These are phyloP conservation scores for Limonomyces culmigenus DNA, from an alignment of 1,284 basidiomycete genomes.

Conservation along the genomic window DNA sequence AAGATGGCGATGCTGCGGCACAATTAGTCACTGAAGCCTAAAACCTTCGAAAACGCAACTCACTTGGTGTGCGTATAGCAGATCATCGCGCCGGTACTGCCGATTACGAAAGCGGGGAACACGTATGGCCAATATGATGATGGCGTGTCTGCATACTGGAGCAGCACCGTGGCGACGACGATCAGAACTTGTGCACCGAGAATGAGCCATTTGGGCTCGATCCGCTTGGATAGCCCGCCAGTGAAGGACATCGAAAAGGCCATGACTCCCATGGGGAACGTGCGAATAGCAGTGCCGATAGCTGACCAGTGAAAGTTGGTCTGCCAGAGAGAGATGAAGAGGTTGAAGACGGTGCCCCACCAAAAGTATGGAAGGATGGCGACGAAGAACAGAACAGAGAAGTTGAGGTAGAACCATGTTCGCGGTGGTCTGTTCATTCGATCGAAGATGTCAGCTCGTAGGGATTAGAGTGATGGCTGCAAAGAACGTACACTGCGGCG, in stretches of 20 bases:
- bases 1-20: conserved; percentile 32
- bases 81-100: conserved; percentile 21
- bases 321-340: conserved; percentile 22
- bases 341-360: conserved; percentile 21
- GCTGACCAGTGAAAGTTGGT: conserved; percentile 20
- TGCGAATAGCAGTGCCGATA: conserved; percentile 21
- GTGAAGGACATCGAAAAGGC: conserved; percentile 20
- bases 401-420: conserved; percentile 26
- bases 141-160: conserved; percentile 22
- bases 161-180: conserved; percentile 22
- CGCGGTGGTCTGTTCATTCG: conserved; percentile 19
- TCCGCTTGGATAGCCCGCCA: conserved; percentile 18
- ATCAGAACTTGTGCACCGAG: conserved; percentile 20
- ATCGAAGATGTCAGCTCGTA: background rate
- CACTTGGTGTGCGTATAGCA: conserved; percentile 18
- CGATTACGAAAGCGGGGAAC: conserved; percentile 31
- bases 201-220: conserved; percentile 27
- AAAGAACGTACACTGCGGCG: conserved; percentile 21
- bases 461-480: background rate
- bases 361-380: conserved; percentile 24
- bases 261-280: conserved; percentile 24
- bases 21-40: background rate
- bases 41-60: conserved; percentile 6
- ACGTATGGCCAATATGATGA: conserved; percentile 27
- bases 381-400: conserved; percentile 19